A percentile compares a stretch with the other conserved stretches of the same genome.
These are phyloP conservation scores for Pseudovirgaria hyperparasitica DNA, from an alignment of 2,329 filamentous ascomycete species.

Conservation along the genomic window DNA sequence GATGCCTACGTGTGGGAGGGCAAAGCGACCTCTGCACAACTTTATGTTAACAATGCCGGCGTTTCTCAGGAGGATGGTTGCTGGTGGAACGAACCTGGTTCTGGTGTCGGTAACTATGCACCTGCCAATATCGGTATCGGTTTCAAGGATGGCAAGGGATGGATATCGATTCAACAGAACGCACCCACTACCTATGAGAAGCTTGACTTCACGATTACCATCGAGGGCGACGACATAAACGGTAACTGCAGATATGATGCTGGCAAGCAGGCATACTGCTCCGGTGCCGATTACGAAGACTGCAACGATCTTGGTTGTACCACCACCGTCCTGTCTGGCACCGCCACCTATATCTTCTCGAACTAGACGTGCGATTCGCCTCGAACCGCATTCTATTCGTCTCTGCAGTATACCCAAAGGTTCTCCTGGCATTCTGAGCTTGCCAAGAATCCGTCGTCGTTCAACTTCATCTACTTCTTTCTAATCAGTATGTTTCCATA, in stretches of 20 bases:
- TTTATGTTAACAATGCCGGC: constrained; percentile 86
- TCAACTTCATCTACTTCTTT: no score
- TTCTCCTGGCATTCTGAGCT: no score
- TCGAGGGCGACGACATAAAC: constrained; percentile 51
- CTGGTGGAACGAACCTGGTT: constrained; percentile 54
- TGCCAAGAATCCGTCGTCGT: no score
- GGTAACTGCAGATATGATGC: constrained; percentile 53
- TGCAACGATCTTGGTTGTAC: no score
- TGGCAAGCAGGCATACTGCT: constrained; percentile 49
- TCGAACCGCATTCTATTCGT: neutral
- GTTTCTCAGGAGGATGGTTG: constrained; percentile 56
- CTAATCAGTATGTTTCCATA: no score
- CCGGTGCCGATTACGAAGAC: constrained; percentile 30
- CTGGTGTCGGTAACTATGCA: constrained; percentile 65
- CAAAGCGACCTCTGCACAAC: constrained; percentile 73
- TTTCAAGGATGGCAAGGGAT: constrained; percentile 55
- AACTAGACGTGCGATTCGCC: no score
- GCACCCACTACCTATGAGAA: constrained; percentile 54
- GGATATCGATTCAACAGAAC: constrained; percentile 78
- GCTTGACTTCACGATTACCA: constrained; percentile 69
- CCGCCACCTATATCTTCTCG: constrained; percentile 2
- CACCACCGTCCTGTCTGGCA: no score
- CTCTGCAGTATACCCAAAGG: no score
- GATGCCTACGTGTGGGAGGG: constrained; percentile 70
- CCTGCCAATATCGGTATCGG: constrained; percentile 79